Percentiles rank a stretch among this genome's conserved stretches.
Evolutionary conservation across 176 grass and related monocot species (phyloP).

Genomic region (Chloris gayana): DNA sequence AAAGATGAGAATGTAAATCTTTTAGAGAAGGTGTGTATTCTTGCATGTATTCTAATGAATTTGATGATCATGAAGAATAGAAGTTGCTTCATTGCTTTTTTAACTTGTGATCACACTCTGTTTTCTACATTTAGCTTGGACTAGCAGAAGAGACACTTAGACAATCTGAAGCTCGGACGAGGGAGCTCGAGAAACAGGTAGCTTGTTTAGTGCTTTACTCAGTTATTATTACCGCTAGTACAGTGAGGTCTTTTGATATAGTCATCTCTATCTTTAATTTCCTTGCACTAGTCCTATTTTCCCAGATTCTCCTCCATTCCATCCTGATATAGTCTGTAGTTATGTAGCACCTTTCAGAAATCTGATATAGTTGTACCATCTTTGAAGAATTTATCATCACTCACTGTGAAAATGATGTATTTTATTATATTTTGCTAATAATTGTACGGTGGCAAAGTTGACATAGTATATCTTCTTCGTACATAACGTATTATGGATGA

Average conservation of each 20-base stretch:
- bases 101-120: slow-evolving; percentile 26
- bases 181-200: slow-evolving; percentile 92
- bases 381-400: slow-evolving; percentile 13
- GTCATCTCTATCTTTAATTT: not conserved
- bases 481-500: no score
- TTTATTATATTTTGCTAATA: not conserved
- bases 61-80: not conserved
- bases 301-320: not conserved
- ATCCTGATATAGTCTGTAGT: not conserved
- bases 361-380: not conserved
- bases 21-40: slow-evolving; percentile 67
- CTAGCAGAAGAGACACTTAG: slow-evolving; percentile 79
- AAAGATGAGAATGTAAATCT: slow-evolving; percentile 97
- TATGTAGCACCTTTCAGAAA: not conserved
- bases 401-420: not conserved
- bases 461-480: no score
- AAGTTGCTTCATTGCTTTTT: not conserved
- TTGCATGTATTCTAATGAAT: slow-evolving; percentile 31
- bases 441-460: not conserved
- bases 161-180: slow-evolving; percentile 86
- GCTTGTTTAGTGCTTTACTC: not conserved
- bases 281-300: not conserved
- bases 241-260: not conserved
- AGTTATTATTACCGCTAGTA: not conserved
- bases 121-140: slow-evolving; percentile 67